These are phyloP conservation scores for Vitellaria paradoxa DNA, from an alignment of 179 eudicot genomes.

Conservation along the genomic window DNA sequence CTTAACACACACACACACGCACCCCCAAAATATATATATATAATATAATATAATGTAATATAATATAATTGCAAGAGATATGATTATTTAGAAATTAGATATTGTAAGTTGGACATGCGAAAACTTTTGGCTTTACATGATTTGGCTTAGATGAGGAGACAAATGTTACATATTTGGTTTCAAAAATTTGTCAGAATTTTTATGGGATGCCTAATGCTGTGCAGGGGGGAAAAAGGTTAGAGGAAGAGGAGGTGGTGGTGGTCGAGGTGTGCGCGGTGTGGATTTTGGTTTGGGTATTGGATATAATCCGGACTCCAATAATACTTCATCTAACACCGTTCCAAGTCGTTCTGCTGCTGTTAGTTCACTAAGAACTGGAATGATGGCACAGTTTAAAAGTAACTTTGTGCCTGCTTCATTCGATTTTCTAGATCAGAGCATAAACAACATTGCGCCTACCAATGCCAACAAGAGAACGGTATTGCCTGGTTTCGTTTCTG, in stretches of 20 bases:
- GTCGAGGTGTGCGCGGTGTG: constrained; percentile 91
- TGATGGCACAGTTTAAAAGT: constrained; percentile 74
- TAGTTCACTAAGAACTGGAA: constrained; percentile 72
- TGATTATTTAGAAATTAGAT: too few relatives aligned
- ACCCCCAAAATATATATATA: too few relatives aligned
- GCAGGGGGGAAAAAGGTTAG: constrained; percentile 93
- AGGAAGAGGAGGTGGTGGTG: constrained; percentile 74
- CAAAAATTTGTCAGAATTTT: not conserved
- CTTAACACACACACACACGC: too few relatives aligned
- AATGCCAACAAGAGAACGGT: constrained; percentile 45
- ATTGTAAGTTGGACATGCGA: not conserved
- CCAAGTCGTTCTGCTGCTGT: constrained; percentile 72
- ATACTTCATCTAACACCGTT: constrained; percentile 37
- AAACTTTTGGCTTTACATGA: not conserved
- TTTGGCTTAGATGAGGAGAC: not conserved
- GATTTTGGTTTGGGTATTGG: constrained; percentile 96
- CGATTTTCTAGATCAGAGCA: constrained; percentile 43
- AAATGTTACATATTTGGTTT: not conserved
- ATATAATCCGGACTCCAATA: constrained; percentile 59
- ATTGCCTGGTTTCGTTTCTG: constrained; percentile 80
- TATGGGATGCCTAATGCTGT: constrained; percentile 13
- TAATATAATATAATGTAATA: too few relatives aligned
- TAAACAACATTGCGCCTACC: constrained; percentile 31
- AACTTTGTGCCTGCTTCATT: constrained; percentile 86
- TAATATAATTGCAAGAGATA: too few relatives aligned